Evolutionary conservation across 768 basidiomycete species (phyloP).

Genomic region (Mrakia blollopis): DNA sequence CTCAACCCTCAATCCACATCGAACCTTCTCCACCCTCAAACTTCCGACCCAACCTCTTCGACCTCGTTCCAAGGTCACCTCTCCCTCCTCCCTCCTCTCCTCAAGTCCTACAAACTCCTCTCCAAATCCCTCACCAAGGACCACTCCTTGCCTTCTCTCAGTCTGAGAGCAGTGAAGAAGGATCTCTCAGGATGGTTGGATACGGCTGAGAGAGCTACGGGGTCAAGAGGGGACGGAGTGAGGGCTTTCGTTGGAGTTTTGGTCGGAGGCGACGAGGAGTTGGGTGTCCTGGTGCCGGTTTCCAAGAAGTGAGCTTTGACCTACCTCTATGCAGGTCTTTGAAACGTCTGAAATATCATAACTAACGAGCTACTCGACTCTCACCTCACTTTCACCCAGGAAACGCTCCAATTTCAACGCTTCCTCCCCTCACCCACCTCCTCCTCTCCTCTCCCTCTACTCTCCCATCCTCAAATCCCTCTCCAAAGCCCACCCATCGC

Average conservation of each 20-base stretch:
- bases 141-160: conserved; percentile 54
- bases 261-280: conserved; percentile 48
- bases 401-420: conserved; percentile 24
- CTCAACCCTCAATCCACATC: conserved; percentile 48
- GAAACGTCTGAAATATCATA: not conserved
- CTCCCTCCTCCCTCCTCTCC: conserved; percentile 60
- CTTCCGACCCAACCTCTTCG: conserved; percentile 40
- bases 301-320: conserved; percentile 64
- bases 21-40: conserved; percentile 20
- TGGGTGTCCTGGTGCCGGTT: conserved; percentile 71
- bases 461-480: conserved; percentile 19
- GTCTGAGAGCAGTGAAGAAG: conserved; percentile 53
- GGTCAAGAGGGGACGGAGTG: conserved; percentile 44
- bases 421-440: conserved; percentile 11
- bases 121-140: conserved; percentile 63
- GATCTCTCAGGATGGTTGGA: conserved; percentile 54
- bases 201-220: conserved; percentile 33
- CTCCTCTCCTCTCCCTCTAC: conserved; percentile 20
- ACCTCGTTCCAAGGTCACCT: conserved; percentile 45
- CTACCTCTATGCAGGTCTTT: not conserved
- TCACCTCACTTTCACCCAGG: not conserved
- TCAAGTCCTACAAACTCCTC: conserved; percentile 69
- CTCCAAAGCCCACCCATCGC: conserved; percentile 9
- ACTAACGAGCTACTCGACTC: not conserved
- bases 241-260: conserved; percentile 44